These are phyloP conservation scores for Cornus kousa DNA, from an alignment of 148 eudicot species.

Conservation along the genomic window DNA sequence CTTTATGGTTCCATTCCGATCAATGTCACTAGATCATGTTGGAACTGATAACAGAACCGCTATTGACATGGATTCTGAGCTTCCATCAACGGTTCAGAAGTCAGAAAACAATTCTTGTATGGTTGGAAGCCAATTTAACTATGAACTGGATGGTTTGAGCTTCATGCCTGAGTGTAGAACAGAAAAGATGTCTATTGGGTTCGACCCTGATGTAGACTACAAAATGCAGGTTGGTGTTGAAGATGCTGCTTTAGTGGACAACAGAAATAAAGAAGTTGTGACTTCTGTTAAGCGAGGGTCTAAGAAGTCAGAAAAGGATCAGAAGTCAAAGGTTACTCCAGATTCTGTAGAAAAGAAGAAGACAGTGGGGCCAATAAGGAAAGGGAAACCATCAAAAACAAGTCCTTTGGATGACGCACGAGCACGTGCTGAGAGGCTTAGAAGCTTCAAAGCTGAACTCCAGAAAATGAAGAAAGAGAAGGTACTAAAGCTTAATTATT, in stretches of 20 bases:
- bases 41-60: constrained; percentile 44
- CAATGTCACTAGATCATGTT: constrained; percentile 56
- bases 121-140: constrained; percentile 26
- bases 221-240: constrained; percentile 53
- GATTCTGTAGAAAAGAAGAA: constrained; percentile 47
- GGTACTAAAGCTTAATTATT: constrained; percentile 41
- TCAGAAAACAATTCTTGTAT: constrained; percentile 34
- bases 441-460: constrained; percentile 90
- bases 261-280: constrained; percentile 31
- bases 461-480: constrained; percentile 88
- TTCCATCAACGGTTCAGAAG: constrained; percentile 35
- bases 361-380: constrained; percentile 45
- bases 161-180: constrained; percentile 68
- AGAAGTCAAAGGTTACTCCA: constrained; percentile 37
- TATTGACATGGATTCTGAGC: constrained; percentile 60
- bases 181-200: constrained; percentile 41
- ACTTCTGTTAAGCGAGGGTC: constrained; percentile 43
- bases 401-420: constrained; percentile 86
- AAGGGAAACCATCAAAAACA: constrained; percentile 61
- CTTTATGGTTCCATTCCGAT: constrained; percentile 60
- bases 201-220: constrained; percentile 72
- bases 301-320: constrained; percentile 54
- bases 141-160: constrained; percentile 76
- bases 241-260: constrained; percentile 27
- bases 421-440: constrained; percentile 88